Evolutionary conservation across 2,329 filamentous ascomycete species (phyloP).

Genomic region (Penicillium decumbens): DNA sequence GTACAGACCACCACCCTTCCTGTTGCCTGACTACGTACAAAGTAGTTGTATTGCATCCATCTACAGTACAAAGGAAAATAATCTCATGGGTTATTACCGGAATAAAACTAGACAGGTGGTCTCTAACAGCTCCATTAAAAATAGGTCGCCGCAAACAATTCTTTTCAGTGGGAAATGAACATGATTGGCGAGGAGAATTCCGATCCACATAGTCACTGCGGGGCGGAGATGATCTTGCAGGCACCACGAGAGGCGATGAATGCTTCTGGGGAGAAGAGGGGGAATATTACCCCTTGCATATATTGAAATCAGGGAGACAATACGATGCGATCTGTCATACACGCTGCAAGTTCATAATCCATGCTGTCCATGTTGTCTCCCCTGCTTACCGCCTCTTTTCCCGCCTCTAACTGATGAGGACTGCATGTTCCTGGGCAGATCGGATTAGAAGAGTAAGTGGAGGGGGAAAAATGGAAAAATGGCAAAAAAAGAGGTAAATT

Average conservation of each 20-base stretch:
- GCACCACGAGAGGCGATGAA: constrained; percentile 4
- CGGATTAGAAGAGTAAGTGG: not conserved
- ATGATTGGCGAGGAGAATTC: constrained; percentile 20
- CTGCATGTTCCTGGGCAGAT: constrained; percentile 6
- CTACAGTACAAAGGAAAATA: too few species aligned
- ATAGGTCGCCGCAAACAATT: constrained; percentile 10
- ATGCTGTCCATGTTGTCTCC: constrained; percentile 5
- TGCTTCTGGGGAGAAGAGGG: not conserved
- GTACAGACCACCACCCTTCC: not conserved
- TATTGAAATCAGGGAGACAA: not conserved
- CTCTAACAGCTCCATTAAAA: constrained; percentile 6
- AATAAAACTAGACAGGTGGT: not conserved
- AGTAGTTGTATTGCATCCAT: too few species aligned
- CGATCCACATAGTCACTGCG: constrained; percentile 17
- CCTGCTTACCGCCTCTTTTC: constrained; percentile 20
- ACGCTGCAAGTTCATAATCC: constrained; percentile 6
- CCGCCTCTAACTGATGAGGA: not conserved
- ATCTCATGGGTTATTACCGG: not conserved
- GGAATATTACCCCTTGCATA: constrained; percentile 8
- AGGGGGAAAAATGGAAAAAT: too few species aligned
- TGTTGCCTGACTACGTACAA: too few species aligned
- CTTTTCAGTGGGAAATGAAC: not conserved
- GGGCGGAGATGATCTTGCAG: constrained; percentile 26
- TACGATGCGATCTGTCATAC: constrained; percentile 17
- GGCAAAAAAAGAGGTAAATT: not conserved